Percentiles rank a stretch among this genome's conserved stretches.
Evolutionary conservation across 2,329 filamentous ascomycete species (phyloP).

Genomic region (Phialophora tarda): DNA sequence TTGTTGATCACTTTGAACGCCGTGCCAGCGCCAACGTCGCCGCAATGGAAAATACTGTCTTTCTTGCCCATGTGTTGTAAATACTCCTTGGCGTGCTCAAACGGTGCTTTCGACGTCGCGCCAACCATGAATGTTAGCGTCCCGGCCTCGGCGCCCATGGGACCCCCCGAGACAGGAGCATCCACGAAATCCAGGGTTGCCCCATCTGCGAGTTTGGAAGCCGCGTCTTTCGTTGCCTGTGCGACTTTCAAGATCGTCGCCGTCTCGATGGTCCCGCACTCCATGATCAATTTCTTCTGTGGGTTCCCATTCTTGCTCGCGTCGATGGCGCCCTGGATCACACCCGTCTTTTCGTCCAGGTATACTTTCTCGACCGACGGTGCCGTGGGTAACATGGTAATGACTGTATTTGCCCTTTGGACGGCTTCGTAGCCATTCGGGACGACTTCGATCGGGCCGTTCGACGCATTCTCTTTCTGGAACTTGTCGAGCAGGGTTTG

Average conservation of each 20-base stretch:
- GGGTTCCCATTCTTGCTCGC: slow-evolving; percentile 48
- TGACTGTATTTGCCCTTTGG: slow-evolving; percentile 53
- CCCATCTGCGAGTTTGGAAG: slow-evolving; percentile 23
- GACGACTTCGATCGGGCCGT: slow-evolving; percentile 47
- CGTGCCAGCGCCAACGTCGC: slow-evolving; percentile 41
- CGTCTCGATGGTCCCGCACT: slow-evolving; percentile 63
- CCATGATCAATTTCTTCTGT: slow-evolving; percentile 56
- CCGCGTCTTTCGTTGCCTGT: slow-evolving; percentile 41
- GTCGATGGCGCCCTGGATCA: slow-evolving; percentile 39
- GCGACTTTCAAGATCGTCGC: slow-evolving; percentile 56
- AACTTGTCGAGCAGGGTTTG: slow-evolving; percentile 47
- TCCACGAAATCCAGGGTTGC: slow-evolving; percentile 56
- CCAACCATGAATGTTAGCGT: slow-evolving; percentile 64
- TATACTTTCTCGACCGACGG: slow-evolving; percentile 59
- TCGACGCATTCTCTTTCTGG: slow-evolving; percentile 44
- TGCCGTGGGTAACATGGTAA: slow-evolving; percentile 62
- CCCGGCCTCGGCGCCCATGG: slow-evolving; percentile 58
- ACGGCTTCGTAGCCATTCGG: slow-evolving; percentile 49
- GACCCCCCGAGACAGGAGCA: slow-evolving; percentile 60
- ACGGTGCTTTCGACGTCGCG: slow-evolving; percentile 49
- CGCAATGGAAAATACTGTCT: slow-evolving; percentile 52
- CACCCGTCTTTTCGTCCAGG: slow-evolving; percentile 51
- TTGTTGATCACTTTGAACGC: slow-evolving; percentile 45
- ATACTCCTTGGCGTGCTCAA: slow-evolving; percentile 50
- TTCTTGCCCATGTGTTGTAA: slow-evolving; percentile 52